phyloP scores from a whole-genome alignment of 495 filamentous ascomycete species.

The Cenococcum geophilum region DNA sequence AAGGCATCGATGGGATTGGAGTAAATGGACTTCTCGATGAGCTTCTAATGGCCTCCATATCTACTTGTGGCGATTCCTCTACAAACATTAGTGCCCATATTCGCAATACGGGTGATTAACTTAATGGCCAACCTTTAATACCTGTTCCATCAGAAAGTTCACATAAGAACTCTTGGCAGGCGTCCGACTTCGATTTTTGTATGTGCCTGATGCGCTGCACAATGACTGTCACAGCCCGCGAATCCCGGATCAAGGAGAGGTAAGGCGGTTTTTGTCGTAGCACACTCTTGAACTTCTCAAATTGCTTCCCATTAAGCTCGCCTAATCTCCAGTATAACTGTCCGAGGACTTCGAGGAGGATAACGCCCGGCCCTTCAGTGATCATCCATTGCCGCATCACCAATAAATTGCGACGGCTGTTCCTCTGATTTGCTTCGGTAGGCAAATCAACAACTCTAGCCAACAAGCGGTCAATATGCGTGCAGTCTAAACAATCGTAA shows the following conservation, averaged over 20 bases:
- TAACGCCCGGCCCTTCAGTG: constrained; percentile 20
- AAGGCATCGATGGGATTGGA: constrained; percentile 8
- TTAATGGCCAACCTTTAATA: constrained; percentile 17
- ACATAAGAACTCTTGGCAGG: constrained; percentile 25
- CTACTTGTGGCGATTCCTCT: constrained; percentile 18
- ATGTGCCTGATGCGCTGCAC: constrained; percentile 25
- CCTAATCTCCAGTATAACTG: constrained; percentile 25
- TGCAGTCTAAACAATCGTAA: constrained; percentile 20
- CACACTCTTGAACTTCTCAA: constrained; percentile 23
- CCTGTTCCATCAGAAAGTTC: constrained; percentile 21
- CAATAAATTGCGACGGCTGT: constrained; percentile 22
- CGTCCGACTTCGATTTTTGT: constrained; percentile 23
- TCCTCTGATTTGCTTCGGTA: constrained; percentile 24
- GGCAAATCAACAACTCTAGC: constrained; percentile 24
- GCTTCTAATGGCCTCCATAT: constrained; percentile 18
- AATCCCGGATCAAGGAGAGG: constrained; percentile 17
- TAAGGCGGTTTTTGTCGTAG: constrained; percentile 15
- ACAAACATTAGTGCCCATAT: constrained; percentile 8
- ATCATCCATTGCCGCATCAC: constrained; percentile 28
- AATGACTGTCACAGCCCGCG: constrained; percentile 16
- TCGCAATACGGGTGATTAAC: neutral
- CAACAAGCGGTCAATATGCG: constrained; percentile 25
- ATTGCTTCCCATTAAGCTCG: constrained; percentile 26
- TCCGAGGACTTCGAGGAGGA: constrained; percentile 24
- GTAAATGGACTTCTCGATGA: constrained; percentile 18